Conservation (phyloP, 768 basidiomycete genomes). For the Auricularia auricula-judae region DNA sequence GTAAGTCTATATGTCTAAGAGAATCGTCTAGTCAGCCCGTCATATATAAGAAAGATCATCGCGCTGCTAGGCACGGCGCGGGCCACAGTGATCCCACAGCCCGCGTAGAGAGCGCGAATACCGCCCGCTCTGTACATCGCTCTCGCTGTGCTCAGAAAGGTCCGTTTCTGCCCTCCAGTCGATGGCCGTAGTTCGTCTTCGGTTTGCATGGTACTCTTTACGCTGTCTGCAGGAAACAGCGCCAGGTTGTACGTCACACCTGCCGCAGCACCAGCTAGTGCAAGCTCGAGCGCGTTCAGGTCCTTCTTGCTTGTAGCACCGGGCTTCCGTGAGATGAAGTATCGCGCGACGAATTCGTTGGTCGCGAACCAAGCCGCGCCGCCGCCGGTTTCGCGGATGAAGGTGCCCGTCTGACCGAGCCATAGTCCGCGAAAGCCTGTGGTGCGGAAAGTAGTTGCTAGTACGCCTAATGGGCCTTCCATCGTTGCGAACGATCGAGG, state of each 20-base stretch:
- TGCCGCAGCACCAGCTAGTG: constrained; percentile 75
- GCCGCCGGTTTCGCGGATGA: constrained; percentile 89
- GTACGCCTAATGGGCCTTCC: constrained; percentile 65
- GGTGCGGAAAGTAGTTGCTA: constrained; percentile 48
- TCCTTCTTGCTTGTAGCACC: constrained; percentile 30
- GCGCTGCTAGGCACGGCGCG: constrained; percentile 83
- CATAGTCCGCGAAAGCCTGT: constrained; percentile 82
- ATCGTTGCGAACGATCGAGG: constrained; percentile 23
- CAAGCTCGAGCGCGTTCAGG: constrained; percentile 70
- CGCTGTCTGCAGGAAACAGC: constrained; percentile 91
- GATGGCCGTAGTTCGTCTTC: constrained; percentile 71
- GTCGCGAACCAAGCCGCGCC: constrained; percentile 83
- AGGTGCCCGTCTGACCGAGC: constrained; percentile 89
- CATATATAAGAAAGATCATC: constrained; percentile 88
- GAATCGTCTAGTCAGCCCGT: constrained; percentile 46
- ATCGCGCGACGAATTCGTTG: constrained; percentile 64
- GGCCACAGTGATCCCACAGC: constrained; percentile 83
- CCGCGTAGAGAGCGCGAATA: constrained; percentile 77
- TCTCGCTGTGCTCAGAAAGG: constrained; percentile 46
- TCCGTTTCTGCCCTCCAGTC: constrained; percentile 24
- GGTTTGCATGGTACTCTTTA: constrained; percentile 93
- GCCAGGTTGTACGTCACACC: constrained; percentile 78
- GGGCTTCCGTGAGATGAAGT: constrained; percentile 45
- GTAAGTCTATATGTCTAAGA: neutral
- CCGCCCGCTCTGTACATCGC: constrained; percentile 71